Evolutionary conservation across 257 asterid genomes (phyloP).

Genomic region (Ajuga chamaepitys): DNA sequence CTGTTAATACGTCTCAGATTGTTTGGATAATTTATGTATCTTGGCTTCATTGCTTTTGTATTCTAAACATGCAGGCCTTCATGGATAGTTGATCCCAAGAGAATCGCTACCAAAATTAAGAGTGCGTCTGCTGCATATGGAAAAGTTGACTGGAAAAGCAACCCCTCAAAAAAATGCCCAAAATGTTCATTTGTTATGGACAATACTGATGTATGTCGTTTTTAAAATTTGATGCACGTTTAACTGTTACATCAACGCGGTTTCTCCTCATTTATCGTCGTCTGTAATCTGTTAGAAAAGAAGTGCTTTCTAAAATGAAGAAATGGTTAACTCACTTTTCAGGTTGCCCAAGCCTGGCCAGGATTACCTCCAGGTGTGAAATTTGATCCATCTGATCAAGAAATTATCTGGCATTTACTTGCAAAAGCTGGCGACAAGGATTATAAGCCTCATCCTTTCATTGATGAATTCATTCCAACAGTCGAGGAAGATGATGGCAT

Average conservation of each 20-base stretch:
- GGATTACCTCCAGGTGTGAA: conserved; percentile 96
- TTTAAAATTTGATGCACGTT: neutral
- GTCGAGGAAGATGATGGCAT: conserved; percentile 87
- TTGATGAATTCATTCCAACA: conserved; percentile 79
- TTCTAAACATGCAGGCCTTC: conserved; percentile 52
- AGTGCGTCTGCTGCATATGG: conserved; percentile 61
- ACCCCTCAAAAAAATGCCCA: conserved; percentile 87
- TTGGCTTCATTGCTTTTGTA: neutral
- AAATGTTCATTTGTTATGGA: conserved; percentile 63
- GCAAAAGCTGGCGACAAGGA: conserved; percentile 54
- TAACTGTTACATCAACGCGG: no score
- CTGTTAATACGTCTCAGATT: neutral
- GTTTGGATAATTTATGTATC: neutral
- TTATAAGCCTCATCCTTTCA: conserved; percentile 63
- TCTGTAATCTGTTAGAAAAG: no score
- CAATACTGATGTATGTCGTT: conserved; percentile 61
- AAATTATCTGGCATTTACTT: conserved; percentile 76
- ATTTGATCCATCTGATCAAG: conserved; percentile 92
- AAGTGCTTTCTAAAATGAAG: neutral
- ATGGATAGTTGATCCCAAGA: conserved; percentile 80
- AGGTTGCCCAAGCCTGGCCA: conserved; percentile 89
- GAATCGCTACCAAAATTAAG: conserved; percentile 85
- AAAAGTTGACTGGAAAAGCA: conserved; percentile 65
- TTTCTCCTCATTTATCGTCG: neutral
- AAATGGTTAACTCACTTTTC: neutral